Conservation (phyloP, 768 basidiomycete species). For the Trametes cingulata region DNA sequence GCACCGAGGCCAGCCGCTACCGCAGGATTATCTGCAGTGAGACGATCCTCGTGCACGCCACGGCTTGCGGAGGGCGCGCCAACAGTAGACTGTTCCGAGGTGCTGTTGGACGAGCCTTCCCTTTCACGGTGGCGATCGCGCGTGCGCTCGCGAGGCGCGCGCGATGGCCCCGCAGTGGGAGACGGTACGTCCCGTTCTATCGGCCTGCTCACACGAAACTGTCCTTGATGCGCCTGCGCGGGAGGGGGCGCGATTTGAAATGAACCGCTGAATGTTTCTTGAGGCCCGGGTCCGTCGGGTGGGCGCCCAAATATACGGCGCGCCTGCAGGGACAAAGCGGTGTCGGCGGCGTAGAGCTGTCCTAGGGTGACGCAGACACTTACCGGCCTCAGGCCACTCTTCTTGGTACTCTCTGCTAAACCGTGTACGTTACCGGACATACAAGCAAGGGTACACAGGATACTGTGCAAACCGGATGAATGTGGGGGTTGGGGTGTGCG, state of each 20-base stretch:
- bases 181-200: not conserved
- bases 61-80: not conserved
- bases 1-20: not conserved
- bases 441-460: not conserved
- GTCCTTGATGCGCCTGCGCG: slow-evolving; percentile 2
- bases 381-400: slow-evolving; percentile 10
- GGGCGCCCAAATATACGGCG: slow-evolving; percentile 18
- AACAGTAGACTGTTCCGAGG: not conserved
- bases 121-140: not conserved
- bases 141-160: too few species aligned
- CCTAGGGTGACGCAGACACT: not conserved
- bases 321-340: slow-evolving; percentile 3
- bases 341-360: not conserved
- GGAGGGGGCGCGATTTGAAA: slow-evolving; percentile 8
- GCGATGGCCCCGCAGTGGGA: not conserved
- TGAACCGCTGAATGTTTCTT: slow-evolving; percentile 7
- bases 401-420: slow-evolving; percentile 6
- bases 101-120: not conserved
- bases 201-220: not conserved
- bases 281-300: slow-evolving; percentile 8
- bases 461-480: not conserved
- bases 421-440: not conserved
- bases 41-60: not conserved
- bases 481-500: not conserved
- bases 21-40: not conserved